Percentiles rank a stretch among this genome's conserved stretches.
Evolutionary conservation across 768 basidiomycete genomes (phyloP).

Genomic region (Lentinula sp.): DNA sequence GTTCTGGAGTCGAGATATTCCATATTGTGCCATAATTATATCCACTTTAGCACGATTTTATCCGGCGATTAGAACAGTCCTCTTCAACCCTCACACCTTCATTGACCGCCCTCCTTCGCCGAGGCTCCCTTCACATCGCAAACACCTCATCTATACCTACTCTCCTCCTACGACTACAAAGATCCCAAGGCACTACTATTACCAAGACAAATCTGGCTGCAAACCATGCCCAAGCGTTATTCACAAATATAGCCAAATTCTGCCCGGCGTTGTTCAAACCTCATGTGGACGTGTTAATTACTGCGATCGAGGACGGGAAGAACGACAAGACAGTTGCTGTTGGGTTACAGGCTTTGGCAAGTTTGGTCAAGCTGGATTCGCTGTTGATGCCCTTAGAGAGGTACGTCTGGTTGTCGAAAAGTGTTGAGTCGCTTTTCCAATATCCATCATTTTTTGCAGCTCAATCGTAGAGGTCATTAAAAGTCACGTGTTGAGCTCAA

Average conservation of each 20-base stretch:
- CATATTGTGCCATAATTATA: background rate
- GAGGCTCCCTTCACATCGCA: conserved; percentile 64
- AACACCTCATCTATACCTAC: conserved; percentile 85
- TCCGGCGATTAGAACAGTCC: conserved; percentile 68
- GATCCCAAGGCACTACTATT: conserved; percentile 32
- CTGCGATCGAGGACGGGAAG: conserved; percentile 64
- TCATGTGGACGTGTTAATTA: conserved; percentile 72
- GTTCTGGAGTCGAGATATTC: background rate
- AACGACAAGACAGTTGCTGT: conserved; percentile 48
- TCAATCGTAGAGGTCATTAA: conserved; percentile 60
- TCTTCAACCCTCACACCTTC: conserved; percentile 57
- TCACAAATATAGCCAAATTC: conserved; percentile 67
- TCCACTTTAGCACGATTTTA: conserved; percentile 61
- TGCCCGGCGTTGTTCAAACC: conserved; percentile 66
- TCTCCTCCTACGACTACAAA: conserved; percentile 64
- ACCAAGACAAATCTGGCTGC: conserved; percentile 23
- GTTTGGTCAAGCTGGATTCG: conserved; percentile 52
- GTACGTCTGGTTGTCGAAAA: conserved; percentile 34
- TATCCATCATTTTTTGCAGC: conserved; percentile 27
- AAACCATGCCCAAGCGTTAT: conserved; percentile 43
- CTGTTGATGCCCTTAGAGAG: conserved; percentile 51
- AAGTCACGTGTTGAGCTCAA: conserved; percentile 52
- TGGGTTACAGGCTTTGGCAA: conserved; percentile 72
- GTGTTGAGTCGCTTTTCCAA: background rate
- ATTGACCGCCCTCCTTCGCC: conserved; percentile 64